Evolutionary conservation across 371 early-diverging fungal species (phyloP), one percentile per base, ranked within the genome.

Genomic region (Neoconidiobolus thromboides): DNA sequence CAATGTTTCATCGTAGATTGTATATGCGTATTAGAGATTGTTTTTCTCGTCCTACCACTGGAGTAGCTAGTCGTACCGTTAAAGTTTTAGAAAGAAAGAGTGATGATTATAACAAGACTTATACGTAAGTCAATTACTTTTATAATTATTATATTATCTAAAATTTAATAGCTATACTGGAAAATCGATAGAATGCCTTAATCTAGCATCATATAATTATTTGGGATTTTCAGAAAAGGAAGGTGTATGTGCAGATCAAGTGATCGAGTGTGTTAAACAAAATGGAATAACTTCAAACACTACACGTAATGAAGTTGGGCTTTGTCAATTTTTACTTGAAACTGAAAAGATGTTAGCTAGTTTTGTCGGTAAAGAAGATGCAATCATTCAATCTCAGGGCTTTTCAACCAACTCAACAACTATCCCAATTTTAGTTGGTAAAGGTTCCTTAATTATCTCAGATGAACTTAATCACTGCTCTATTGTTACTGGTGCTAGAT

Each of bases 401-500:
- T 99, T 94, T 70, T 98, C 97, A 7, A 99, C 99, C 63, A 99
- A 99, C 70, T 85, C 94, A n/a, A 91, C 95, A 14, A 89, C 87
- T 15, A 80, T 99, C 60, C 98, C 99, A 43, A 82, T 91, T 40
- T 74, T 99, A 39, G 89, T 90, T 36, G 71, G 79, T 58, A 93
- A 93, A 74, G 90, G 93, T 7, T 85, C 87, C 55, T 72, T 99
- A 59, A 89, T 99, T 55, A 87, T 99, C 59, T 85, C 86, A 52
- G 99, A 99, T 70, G 98, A 96, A 75, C 73, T 97, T 41, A 99
- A 99, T 76, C 99, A 99, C 76, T 76, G 87, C 55, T 95, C 96
- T 38, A 77, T 99, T 56, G 92, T 99, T 40, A 89, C 86, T 70
- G 99, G 99, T 40, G 80, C 92, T 36, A 83, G 98, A 61, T 72